Conservation (phyloP, 495 filamentous ascomycete species). For the Trichoderma erinaceum region DNA sequence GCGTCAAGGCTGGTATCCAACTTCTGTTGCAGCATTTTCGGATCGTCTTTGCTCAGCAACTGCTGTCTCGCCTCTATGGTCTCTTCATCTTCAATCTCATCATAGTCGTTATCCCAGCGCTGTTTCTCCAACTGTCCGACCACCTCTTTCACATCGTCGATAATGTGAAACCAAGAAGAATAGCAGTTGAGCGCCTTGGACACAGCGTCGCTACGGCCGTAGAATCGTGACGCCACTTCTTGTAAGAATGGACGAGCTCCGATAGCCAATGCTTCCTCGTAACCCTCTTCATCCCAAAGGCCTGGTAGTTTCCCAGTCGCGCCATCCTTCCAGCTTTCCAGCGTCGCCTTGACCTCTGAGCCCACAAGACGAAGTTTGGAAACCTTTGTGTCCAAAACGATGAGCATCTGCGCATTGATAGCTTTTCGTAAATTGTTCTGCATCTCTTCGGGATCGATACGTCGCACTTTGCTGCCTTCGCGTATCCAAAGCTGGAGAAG, state of each 20-base stretch:
- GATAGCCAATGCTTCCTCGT: slow-evolving; percentile 38
- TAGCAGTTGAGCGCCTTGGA: slow-evolving; percentile 55
- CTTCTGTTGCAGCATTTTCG: slow-evolving; percentile 53
- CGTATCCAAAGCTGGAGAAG: slow-evolving; percentile 70
- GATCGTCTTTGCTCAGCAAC: slow-evolving; percentile 67
- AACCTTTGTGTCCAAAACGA: slow-evolving; percentile 54
- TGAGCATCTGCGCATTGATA: slow-evolving; percentile 58
- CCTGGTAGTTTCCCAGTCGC: slow-evolving; percentile 41
- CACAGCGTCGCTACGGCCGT: slow-evolving; percentile 63
- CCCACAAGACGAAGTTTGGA: slow-evolving; percentile 53
- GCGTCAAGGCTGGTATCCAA: slow-evolving; percentile 51
- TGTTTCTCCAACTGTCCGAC: slow-evolving; percentile 61
- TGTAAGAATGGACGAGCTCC: slow-evolving; percentile 39
- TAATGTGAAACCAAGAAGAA: slow-evolving; percentile 58
- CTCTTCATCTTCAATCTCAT: slow-evolving; percentile 69
- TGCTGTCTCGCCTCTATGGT: slow-evolving; percentile 59
- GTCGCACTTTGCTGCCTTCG: slow-evolving; percentile 44
- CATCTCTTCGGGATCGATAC: slow-evolving; percentile 54
- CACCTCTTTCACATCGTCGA: slow-evolving; percentile 53
- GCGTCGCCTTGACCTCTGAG: slow-evolving; percentile 44
- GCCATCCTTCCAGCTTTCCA: slow-evolving; percentile 48
- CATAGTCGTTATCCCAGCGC: slow-evolving; percentile 71
- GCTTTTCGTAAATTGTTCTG: slow-evolving; percentile 61
- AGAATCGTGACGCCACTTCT: slow-evolving; percentile 39
- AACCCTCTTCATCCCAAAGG: slow-evolving; percentile 56